Evolutionary conservation across 2,329 filamentous ascomycete species (phyloP), one percentile per base, ranked within the genome.

Genomic region (Colletotrichum horii): DNA sequence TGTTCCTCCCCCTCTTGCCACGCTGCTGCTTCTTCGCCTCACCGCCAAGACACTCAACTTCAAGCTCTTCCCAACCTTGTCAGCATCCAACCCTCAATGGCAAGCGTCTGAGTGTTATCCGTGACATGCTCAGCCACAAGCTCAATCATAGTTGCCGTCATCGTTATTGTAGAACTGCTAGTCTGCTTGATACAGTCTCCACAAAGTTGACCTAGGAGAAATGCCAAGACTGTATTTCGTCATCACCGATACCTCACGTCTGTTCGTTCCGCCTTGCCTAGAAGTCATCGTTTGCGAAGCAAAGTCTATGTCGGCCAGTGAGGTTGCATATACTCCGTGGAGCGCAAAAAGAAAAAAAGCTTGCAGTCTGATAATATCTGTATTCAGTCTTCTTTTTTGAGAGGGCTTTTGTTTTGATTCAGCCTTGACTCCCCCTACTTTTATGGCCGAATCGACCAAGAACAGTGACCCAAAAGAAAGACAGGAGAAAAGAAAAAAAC

Each of bases 361-460:
- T 12, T 62, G 38, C 73, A 58, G 55, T 73, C 32, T 67, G 73
- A 68, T 55, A 56, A 58, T 67, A 32, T 36, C 38, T 75, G 70
- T 75, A 73, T 75, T 73, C 73, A 68, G 56, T 75, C 69, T 75
- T 75, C 19, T 61, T 62, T 75, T 48, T 67, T 34, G 30, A 43
- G 55, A 56, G 62, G 62, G 28, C 36, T 26, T 52, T 68, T 30
- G 34, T 62, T 67, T 30, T 38, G 67, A 15, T 48, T 64, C 30
- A 73, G 56, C 64, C 56, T 34, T 36, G 43, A 64, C 70, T 55
- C 26, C 64, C 62, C 26, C 56, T 66, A 28, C 38, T 68, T 73
- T 73, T 55, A 55, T 30, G 38, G 70, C 38, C 73, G 30, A 28
- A 22, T 56, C 32, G 65, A 66, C 58, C 58, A 24, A 60, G 30